Evolutionary conservation across 2,329 filamentous ascomycete species (phyloP).

Genomic region (Verticillium nonalfalfae): DNA sequence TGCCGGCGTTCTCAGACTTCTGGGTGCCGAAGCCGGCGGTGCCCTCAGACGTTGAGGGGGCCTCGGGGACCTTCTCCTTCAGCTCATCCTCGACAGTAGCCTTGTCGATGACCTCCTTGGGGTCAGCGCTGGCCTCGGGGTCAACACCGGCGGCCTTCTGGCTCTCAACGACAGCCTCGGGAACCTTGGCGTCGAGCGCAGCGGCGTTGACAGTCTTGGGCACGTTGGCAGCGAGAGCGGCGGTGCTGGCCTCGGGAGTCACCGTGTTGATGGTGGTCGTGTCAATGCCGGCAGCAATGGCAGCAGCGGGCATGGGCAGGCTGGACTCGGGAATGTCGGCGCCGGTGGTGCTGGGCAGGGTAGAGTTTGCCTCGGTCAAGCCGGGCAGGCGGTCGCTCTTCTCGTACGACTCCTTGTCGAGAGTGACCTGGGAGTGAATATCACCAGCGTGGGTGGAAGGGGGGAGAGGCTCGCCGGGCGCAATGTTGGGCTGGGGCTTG

Average conservation of each 20-base stretch:
- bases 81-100: conserved; percentile 65
- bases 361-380: conserved; percentile 26
- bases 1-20: conserved; percentile 41
- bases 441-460: conserved; percentile 62
- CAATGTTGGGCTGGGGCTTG: conserved; percentile 75
- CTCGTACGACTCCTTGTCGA: conserved; percentile 83
- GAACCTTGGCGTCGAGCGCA: conserved; percentile 37
- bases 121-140: conserved; percentile 63
- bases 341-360: conserved; percentile 39
- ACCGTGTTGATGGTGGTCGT: conserved; percentile 46
- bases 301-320: conserved; percentile 52
- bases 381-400: conserved; percentile 62
- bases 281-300: conserved; percentile 14
- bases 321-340: conserved; percentile 73
- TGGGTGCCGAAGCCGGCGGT: conserved; percentile 44
- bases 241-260: conserved; percentile 56
- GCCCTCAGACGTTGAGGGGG: conserved; percentile 50
- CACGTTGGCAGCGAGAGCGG: conserved; percentile 60
- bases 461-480: conserved; percentile 77
- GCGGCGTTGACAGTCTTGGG: conserved; percentile 39
- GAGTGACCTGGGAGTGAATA: conserved; percentile 63
- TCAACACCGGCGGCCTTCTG: conserved; percentile 57
- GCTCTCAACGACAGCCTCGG: conserved; percentile 64
- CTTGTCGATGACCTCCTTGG: conserved; percentile 65
- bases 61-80: conserved; percentile 58